Conservation (phyloP, 192 early-diverging fungal genomes). For the Coemansia sp. region DNA sequence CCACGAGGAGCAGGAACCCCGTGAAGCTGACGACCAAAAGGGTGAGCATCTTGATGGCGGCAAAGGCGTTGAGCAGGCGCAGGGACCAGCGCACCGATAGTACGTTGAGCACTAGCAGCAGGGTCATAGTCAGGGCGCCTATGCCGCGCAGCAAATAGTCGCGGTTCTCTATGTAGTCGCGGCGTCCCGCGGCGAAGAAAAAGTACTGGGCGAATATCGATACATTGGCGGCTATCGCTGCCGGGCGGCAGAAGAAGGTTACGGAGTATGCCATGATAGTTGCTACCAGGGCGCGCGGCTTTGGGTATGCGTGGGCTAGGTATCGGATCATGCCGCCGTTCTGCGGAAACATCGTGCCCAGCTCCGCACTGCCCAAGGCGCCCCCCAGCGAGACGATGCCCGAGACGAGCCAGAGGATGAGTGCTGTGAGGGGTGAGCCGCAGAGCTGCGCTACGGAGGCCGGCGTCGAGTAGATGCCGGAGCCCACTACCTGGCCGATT, state of each 20-base stretch:
- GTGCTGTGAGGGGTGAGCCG: conserved; percentile 64
- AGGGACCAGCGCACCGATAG: conserved; percentile 64
- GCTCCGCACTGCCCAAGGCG: conserved; percentile 83
- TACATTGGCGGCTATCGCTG: conserved; percentile 52
- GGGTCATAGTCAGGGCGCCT: conserved; percentile 57
- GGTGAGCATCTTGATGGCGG: conserved; percentile 68
- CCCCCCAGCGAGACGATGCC: conserved; percentile 79
- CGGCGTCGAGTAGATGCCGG: conserved; percentile 79
- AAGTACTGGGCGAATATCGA: conserved; percentile 56
- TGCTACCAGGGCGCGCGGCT: conserved; percentile 52
- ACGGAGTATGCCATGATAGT: conserved; percentile 58
- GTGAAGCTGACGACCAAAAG: conserved; percentile 65
- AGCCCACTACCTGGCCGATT: conserved; percentile 74
- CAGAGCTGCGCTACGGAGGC: conserved; percentile 67
- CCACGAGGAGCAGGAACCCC: conserved; percentile 68
- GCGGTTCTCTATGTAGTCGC: conserved; percentile 21
- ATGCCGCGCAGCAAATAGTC: conserved; percentile 53
- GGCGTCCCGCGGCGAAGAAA: conserved; percentile 44
- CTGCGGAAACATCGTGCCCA: conserved; percentile 82
- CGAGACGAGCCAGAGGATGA: conserved; percentile 70
- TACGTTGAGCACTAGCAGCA: conserved; percentile 62
- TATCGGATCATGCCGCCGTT: conserved; percentile 91
- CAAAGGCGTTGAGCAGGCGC: conserved; percentile 67
- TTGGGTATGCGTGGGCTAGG: conserved; percentile 63
- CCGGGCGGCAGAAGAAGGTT: conserved; percentile 56